phyloP scores from a whole-genome alignment of 495 filamentous ascomycete species.

The Aspergillus nidulans region DNA sequence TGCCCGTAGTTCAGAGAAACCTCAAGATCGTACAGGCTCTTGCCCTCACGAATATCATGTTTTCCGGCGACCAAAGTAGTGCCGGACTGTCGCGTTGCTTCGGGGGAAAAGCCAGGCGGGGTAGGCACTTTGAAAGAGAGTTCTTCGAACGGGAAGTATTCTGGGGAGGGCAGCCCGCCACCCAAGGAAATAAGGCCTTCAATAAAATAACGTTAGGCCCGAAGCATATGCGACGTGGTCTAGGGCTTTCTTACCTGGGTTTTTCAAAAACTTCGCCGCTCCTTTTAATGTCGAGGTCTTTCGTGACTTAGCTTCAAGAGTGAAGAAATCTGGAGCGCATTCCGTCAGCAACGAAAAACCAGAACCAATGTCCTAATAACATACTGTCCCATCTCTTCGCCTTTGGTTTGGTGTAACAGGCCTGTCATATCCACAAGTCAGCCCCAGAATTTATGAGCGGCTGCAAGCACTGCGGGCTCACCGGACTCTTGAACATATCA shows the following conservation, averaged over 20 bases:
- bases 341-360: constrained; percentile 20
- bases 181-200: constrained; percentile 76
- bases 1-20: constrained; percentile 90
- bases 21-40: constrained; percentile 65
- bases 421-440: constrained; percentile 20
- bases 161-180: constrained; percentile 81
- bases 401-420: constrained; percentile 62
- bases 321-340: constrained; percentile 28
- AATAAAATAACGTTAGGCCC: not conserved
- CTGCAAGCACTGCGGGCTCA: constrained; percentile 22
- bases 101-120: constrained; percentile 64
- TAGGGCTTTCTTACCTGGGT: constrained; percentile 43
- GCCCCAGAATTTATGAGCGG: not conserved
- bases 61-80: constrained; percentile 65
- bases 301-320: constrained; percentile 38
- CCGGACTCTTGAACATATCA: constrained; percentile 78
- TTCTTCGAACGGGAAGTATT: constrained; percentile 82
- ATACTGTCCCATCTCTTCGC: constrained; percentile 83
- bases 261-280: constrained; percentile 70
- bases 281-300: constrained; percentile 66
- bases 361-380: constrained; percentile 24
- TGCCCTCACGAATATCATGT: constrained; percentile 67
- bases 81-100: constrained; percentile 52
- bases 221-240: not conserved
- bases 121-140: constrained; percentile 64